Evolutionary conservation across 2,329 filamentous ascomycete genomes (phyloP).

Genomic region (Dactylellina leptospora): DNA sequence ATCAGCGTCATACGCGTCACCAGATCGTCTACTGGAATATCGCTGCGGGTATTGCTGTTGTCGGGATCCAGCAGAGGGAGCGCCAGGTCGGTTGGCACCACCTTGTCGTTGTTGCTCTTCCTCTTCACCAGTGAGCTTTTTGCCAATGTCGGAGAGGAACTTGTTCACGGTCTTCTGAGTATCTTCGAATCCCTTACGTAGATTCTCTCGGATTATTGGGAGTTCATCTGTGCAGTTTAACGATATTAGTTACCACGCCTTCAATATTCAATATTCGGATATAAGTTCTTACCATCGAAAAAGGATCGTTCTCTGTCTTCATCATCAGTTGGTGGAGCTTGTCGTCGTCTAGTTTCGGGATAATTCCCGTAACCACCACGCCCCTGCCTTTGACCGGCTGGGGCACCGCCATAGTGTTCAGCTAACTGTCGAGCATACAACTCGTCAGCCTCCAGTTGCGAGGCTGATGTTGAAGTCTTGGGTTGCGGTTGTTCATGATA

Average conservation of each 20-base stretch:
- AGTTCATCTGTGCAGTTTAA: constrained; percentile 75
- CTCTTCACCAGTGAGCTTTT: constrained; percentile 88
- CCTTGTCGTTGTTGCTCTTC: constrained; percentile 69
- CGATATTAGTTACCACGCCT: constrained; percentile 32
- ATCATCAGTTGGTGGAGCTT: constrained; percentile 63
- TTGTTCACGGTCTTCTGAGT: constrained; percentile 92
- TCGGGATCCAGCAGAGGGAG: constrained; percentile 59
- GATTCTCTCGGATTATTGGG: constrained; percentile 88
- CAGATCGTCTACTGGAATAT: constrained; percentile 73
- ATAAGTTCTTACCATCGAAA: constrained; percentile 71
- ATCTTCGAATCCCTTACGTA: constrained; percentile 92
- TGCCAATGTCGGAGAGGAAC: constrained; percentile 91
- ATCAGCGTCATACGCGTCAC: constrained; percentile 92
- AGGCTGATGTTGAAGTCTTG: constrained; percentile 69
- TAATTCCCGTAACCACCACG: constrained; percentile 50
- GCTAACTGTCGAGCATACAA: constrained; percentile 90
- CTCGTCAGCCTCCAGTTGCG: constrained; percentile 89
- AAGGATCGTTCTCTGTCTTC: constrained; percentile 80
- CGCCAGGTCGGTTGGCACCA: constrained; percentile 55
- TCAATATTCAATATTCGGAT: too few species aligned
- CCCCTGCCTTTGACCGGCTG: constrained; percentile 21
- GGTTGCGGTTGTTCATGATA: constrained; percentile 72
- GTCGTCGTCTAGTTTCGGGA: constrained; percentile 62
- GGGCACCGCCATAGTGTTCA: constrained; percentile 78
- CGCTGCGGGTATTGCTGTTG: constrained; percentile 63